These are phyloP conservation scores for Elsinoe fawcettii DNA, from an alignment of 2,329 filamentous ascomycete species.

Conservation along the genomic window DNA sequence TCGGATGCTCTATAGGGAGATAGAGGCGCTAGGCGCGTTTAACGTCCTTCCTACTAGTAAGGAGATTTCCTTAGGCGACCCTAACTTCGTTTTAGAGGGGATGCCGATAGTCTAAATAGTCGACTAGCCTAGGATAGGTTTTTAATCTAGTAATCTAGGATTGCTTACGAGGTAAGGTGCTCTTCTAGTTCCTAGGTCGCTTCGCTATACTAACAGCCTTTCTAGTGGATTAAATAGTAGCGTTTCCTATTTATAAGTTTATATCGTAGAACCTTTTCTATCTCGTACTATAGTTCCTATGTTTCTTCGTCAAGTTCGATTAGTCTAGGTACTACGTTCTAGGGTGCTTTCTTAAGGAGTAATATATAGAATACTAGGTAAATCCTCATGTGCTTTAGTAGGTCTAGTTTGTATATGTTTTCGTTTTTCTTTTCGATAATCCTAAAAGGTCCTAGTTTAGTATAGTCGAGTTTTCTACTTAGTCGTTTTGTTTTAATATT, in stretches of 20 bases:
- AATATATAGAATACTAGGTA: too few relatives aligned
- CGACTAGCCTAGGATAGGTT: too few relatives aligned
- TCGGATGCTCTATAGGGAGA: too few relatives aligned
- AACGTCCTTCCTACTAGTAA: too few relatives aligned
- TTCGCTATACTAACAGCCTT: slow-evolving; percentile 5
- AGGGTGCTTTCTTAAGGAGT: too few relatives aligned
- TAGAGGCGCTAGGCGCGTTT: too few relatives aligned
- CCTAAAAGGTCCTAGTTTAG: slow-evolving; percentile 16
- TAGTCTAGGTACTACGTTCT: background rate
- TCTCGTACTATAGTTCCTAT: background rate
- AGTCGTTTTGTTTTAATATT: slow-evolving; percentile 17
- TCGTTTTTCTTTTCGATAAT: slow-evolving; percentile 10
- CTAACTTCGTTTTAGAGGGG: too few relatives aligned
- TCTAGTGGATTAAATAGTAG: slow-evolving; percentile 11
- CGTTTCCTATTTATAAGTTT: too few relatives aligned
- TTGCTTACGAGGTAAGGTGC: background rate
- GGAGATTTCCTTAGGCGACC: too few relatives aligned
- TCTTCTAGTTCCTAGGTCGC: slow-evolving; percentile 12
- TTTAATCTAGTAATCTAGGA: background rate
- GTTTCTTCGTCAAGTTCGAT: background rate
- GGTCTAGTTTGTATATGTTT: too few relatives aligned
- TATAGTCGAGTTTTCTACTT: slow-evolving; percentile 16
- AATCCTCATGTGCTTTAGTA: too few relatives aligned
- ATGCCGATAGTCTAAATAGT: too few relatives aligned
- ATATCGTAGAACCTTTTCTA: background rate